A percentile compares a stretch with the other conserved stretches of the same genome.
These are phyloP conservation scores for Stevia rebaudiana DNA, from an alignment of 140 eudicot species.

Conservation along the genomic window DNA sequence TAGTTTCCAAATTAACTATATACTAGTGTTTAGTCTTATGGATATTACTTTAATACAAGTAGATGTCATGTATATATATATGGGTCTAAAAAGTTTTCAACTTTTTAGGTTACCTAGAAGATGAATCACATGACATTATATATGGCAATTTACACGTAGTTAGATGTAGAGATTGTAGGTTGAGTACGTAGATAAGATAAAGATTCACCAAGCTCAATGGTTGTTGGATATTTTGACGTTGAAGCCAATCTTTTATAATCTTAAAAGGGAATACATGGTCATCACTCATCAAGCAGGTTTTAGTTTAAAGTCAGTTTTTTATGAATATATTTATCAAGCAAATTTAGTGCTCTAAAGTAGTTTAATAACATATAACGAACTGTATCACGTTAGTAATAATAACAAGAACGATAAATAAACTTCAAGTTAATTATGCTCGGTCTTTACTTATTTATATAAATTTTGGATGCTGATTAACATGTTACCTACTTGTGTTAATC, in stretches of 20 bases:
- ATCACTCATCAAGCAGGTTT: background rate
- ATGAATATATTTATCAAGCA: no score
- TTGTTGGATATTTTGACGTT: constrained; percentile 31
- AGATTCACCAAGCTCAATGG: constrained; percentile 25
- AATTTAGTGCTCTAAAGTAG: no score
- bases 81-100: background rate
- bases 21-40: constrained; percentile 5
- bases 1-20: background rate
- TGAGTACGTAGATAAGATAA: constrained; percentile 24
- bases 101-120: constrained; percentile 9
- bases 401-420: no score
- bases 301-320: no score
- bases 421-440: no score
- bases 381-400: no score
- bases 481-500: no score
- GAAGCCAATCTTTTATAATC: background rate
- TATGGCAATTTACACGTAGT: constrained; percentile 33
- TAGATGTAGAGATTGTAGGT: constrained; percentile 22
- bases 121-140: constrained; percentile 23
- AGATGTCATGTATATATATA: background rate
- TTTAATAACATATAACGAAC: no score
- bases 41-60: background rate
- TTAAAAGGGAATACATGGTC: background rate
- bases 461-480: no score
- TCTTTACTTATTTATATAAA: no score